These are phyloP conservation scores for Salix brachista DNA, from an alignment of 345 rosid genomes.

Conservation along the genomic window DNA sequence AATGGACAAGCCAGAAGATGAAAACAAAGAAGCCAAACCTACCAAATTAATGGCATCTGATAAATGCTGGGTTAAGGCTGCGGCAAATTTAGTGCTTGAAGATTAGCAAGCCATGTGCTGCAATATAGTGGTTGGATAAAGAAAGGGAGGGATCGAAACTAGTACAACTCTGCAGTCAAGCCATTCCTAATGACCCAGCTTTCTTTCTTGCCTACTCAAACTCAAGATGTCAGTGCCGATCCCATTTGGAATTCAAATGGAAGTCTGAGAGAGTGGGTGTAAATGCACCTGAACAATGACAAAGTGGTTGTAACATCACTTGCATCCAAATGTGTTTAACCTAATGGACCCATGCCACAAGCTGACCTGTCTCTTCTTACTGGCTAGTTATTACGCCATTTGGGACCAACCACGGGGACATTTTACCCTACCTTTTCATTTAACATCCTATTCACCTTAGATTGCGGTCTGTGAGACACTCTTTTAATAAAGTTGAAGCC, in stretches of 20 bases:
- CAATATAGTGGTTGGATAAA: neutral
- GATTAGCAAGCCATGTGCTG: slow-evolving; percentile 8
- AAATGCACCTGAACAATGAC: neutral
- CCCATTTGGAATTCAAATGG: neutral
- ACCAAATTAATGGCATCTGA: neutral
- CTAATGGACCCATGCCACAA: slow-evolving; percentile 9
- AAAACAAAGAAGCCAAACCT: neutral
- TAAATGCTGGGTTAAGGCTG: neutral
- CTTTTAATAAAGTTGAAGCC: slow-evolving; percentile 29
- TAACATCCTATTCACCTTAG: slow-evolving; percentile 17
- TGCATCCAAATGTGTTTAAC: slow-evolving; percentile 7
- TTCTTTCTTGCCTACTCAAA: neutral
- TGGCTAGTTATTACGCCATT: neutral
- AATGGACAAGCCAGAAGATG: neutral
- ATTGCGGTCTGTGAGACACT: slow-evolving; percentile 26
- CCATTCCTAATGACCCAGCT: neutral
- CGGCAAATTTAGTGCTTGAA: neutral
- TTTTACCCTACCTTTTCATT: neutral
- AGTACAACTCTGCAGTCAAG: neutral
- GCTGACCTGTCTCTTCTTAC: neutral
- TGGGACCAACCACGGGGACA: neutral
- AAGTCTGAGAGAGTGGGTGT: neutral
- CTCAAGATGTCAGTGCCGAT: slow-evolving; percentile 10
- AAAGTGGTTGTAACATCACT: neutral
- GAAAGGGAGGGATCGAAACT: neutral